Base-by-base conservation (phyloP, 441 rosid genomes). In the Brassica hybrid region DNA sequence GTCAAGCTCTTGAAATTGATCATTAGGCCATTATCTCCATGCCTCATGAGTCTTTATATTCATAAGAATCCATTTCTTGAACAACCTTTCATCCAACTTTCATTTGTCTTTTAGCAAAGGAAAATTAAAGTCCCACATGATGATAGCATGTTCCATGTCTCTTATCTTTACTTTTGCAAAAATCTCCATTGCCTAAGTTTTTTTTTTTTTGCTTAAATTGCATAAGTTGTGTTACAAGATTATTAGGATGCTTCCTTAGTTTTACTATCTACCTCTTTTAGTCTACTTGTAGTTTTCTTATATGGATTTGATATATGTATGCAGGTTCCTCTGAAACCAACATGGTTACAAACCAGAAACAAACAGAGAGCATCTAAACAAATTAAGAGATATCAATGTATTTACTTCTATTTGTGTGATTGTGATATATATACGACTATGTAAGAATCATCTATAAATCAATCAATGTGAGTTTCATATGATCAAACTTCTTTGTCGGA, bases 1-100 rank as follows among this genome's bases (percentile, higher is more conserved):
- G 36, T 68, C 79, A 56, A 82, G 81, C 84, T 85, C 85, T 71
- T 74, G 69, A 79, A 63, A 43, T 73, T 64, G 79, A 83, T 75
- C 65, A 77, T 41, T 77, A 65, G 73, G 79, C 71, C 79, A 76
- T 62, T 68, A 71, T 79, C 81, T 65, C 77, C 79, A 78, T 73
- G 63, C 81, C 65, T 80, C 52, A n/a, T 72, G 23, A 68, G 67
- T 72, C 60, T n/a, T 64, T 67, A 43, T 52, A 71, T 68, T 45
- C 45, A 66, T 67, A 25, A 30, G 13, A 36, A 68, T 65, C 67
- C 69, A 58, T 43, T 78, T 50, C 45, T 65, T 74, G 78, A 79
- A 73, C 58, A 54, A 63, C 67, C 74, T n/a, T 63, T 71, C 52
- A 60, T 66, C 18, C 27, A 64, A 65, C 59, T 54, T 56, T 45